These are phyloP conservation scores for Rhododendron mucronatum DNA, from an alignment of 148 eudicot species.

Conservation along the genomic window DNA sequence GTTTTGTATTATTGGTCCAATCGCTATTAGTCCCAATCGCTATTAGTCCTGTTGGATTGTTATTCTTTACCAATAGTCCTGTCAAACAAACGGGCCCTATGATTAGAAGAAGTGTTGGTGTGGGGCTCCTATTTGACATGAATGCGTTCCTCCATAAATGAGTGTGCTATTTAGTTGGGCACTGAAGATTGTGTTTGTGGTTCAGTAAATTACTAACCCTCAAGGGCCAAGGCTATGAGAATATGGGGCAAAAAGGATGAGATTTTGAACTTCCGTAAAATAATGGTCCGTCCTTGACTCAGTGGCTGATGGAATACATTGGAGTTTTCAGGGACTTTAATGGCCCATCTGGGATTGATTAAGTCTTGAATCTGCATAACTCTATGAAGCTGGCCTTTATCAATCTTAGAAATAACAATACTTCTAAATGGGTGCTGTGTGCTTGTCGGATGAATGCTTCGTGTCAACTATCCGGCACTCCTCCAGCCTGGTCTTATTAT, in stretches of 20 bases:
- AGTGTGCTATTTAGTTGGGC: not conserved
- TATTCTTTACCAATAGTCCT: not conserved
- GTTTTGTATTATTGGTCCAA: not conserved
- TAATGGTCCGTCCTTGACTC: not conserved
- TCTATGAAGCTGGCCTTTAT: not conserved
- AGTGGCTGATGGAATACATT: not conserved
- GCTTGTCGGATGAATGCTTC: not conserved
- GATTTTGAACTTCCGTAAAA: not conserved
- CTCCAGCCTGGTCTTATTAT: not conserved
- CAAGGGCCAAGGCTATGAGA: not conserved
- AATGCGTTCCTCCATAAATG: not conserved
- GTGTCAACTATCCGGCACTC: not conserved
- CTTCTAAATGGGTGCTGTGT: not conserved
- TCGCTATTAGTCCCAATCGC: not conserved
- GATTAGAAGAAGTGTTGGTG: not conserved
- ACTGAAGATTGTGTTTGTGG: not conserved
- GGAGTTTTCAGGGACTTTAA: not conserved
- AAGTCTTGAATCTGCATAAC: not conserved
- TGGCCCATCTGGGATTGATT: not conserved
- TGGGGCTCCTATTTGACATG: not conserved
- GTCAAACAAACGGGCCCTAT: not conserved
- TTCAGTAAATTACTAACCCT: not conserved
- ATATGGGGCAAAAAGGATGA: not conserved
- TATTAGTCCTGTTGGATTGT: not conserved
- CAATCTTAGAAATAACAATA: not conserved